Evolutionary conservation across 352 stramenopile species (phyloP), one percentile per base, ranked within the genome.

Genomic region (Plasmopara viticola): DNA sequence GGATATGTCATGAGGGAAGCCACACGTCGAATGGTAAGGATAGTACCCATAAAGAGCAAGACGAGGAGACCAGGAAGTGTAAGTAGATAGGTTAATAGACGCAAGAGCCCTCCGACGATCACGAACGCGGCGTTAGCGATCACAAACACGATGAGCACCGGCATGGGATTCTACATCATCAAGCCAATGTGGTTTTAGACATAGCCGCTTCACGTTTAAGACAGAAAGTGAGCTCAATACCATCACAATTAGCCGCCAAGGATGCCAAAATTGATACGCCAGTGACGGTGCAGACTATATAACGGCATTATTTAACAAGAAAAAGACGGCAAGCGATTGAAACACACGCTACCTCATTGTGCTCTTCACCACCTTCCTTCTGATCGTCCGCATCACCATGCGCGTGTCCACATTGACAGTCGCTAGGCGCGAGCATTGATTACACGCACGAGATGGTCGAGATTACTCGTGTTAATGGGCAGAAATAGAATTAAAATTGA

Each of bases 211-310:
- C 49, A 46, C 53, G 30, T 41, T 4, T 6, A 17, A 41, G 13
- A 41, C 1, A 53, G 25, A 51, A 51, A 5, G 14, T 9, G 25
- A n/a, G 13, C 35, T 15, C 17, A 9, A 42, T 60, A 90, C 79
- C 60, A 85, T 53, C 0, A 73, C 76, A 38, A 89, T 51, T 18
- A 86, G 44, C 2, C 76, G 74, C 58, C 64, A 91, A 15, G 81
- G 81, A 51, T 85, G 67, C 81, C 81, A 91, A 43, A 91, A 53
- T 63, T 91, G 73, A 43, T 76, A 51, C 28, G 74, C 79, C 13
- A 90, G 55, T 10, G 71, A 78, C 20, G 48, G 51, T 2, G 51
- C 29, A 9, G 30, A 38, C 59, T 71, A 30, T 29, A 54, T 42
- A 45, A 33, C 48, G 20, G 43, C n/a, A 49, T 17, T 15, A 12